These are phyloP conservation scores for Phialocephala subalpina DNA, from an alignment of 2,329 filamentous ascomycete genomes.

Conservation along the genomic window DNA sequence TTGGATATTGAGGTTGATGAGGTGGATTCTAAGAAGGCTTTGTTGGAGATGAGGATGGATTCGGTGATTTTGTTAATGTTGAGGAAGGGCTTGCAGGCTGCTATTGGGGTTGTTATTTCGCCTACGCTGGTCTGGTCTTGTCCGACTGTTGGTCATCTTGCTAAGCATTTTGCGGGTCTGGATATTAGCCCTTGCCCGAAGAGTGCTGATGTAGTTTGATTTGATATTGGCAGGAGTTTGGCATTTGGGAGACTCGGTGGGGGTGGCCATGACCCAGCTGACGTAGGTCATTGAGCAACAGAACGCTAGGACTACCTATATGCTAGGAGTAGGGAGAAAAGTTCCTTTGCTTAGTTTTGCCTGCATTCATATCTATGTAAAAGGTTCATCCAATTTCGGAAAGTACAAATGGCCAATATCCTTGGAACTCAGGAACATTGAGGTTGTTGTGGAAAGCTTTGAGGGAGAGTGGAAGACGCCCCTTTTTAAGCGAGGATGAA, in stretches of 20 bases:
- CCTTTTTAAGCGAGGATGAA: neutral
- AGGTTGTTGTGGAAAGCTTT: neutral
- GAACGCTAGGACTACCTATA: too few relatives aligned
- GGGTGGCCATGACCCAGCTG: neutral
- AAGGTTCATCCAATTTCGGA: too few relatives aligned
- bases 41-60: constrained; percentile 46
- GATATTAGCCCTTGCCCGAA: neutral
- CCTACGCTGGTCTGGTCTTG: constrained; percentile 51
- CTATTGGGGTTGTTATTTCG: constrained; percentile 53
- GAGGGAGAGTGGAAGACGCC: neutral
- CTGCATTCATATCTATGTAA: too few relatives aligned
- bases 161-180: neutral
- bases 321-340: too few relatives aligned
- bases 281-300: too few relatives aligned
- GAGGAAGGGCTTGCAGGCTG: constrained; percentile 54
- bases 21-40: constrained; percentile 29
- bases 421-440: neutral
- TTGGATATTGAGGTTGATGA: constrained; percentile 14
- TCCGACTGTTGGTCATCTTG: constrained; percentile 45
- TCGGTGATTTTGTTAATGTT: constrained; percentile 26
- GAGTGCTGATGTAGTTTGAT: neutral
- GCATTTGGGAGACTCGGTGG: neutral
- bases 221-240: neutral
- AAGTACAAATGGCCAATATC: neutral
- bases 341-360: too few relatives aligned